These are phyloP conservation scores for Leptomonas seymouri DNA, from an alignment of 208 protist genomes.

Conservation along the genomic window DNA sequence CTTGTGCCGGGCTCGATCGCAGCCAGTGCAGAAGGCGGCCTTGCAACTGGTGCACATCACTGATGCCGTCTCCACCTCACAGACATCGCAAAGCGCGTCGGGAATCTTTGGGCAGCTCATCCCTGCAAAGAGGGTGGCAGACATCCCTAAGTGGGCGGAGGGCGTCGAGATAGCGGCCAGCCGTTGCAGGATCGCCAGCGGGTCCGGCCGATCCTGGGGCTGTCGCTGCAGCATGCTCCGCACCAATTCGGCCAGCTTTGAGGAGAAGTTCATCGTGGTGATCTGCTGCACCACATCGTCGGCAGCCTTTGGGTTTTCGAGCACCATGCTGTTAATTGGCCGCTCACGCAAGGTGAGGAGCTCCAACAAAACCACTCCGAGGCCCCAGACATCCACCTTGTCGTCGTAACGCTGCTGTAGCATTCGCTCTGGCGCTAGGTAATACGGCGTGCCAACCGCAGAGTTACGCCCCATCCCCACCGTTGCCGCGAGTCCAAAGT, in stretches of 20 bases:
- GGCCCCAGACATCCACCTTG: conserved; percentile 89
- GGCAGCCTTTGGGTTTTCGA: conserved; percentile 58
- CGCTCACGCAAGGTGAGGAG: conserved; percentile 77
- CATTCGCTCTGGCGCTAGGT: conserved; percentile 92
- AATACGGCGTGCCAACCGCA: conserved; percentile 89
- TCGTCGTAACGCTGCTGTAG: conserved; percentile 80
- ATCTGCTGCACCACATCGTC: conserved; percentile 64
- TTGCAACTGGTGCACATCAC: conserved; percentile 50
- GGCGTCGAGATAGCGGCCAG: conserved; percentile 42
- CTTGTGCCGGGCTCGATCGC: conserved; percentile 64
- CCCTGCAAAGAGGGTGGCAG: conserved; percentile 39
- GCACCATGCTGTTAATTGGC: conserved; percentile 82
- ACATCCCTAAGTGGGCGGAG: conserved; percentile 34
- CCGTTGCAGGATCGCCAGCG: conserved; percentile 50
- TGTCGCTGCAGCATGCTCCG: conserved; percentile 78
- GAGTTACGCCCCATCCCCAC: conserved; percentile 65
- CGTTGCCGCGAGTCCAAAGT: conserved; percentile 87
- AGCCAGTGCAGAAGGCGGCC: conserved; percentile 61
- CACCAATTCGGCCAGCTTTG: conserved; percentile 55
- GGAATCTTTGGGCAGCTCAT: conserved; percentile 62
- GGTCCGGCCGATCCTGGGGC: conserved; percentile 61
- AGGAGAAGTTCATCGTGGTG: conserved; percentile 64
- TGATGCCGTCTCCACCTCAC: conserved; percentile 59
- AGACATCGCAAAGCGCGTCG: conserved; percentile 59
- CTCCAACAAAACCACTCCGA: conserved; percentile 82